Conservation (phyloP, 495 filamentous ascomycete species). For the Penicillium canariense region DNA sequence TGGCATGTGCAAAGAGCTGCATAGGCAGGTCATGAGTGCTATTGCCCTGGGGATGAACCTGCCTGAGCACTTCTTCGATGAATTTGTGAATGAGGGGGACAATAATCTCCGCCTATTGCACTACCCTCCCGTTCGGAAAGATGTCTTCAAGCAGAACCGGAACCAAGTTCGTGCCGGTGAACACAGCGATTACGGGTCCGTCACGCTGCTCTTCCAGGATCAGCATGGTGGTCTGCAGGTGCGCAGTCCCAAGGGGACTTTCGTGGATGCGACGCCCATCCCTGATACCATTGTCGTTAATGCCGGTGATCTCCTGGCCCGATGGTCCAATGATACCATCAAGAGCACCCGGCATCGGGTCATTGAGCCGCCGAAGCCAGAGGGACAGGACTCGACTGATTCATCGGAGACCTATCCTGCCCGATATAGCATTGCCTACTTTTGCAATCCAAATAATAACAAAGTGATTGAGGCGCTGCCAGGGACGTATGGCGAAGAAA, state of each 20-base stretch:
- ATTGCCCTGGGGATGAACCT: conserved; percentile 83
- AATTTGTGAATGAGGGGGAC: conserved; percentile 68
- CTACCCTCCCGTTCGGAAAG: conserved; percentile 69
- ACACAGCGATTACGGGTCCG: conserved; percentile 85
- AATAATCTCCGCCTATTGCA: conserved; percentile 89
- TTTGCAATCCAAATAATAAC: conserved; percentile 89
- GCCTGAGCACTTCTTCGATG: conserved; percentile 72
- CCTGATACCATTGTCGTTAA: conserved; percentile 84
- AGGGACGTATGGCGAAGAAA: conserved; percentile 70
- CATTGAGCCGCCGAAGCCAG: conserved; percentile 66
- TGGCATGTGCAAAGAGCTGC: conserved; percentile 66
- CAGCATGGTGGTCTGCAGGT: conserved; percentile 80
- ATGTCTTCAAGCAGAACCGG: conserved; percentile 68
- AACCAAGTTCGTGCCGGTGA: conserved; percentile 79
- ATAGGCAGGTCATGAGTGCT: conserved; percentile 79
- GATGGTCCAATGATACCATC: conserved; percentile 91
- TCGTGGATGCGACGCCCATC: conserved; percentile 82
- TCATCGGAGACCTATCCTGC: conserved; percentile 38
- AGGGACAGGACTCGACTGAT: conserved; percentile 17
- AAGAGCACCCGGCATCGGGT: conserved; percentile 87
- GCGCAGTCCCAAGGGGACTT: conserved; percentile 69
- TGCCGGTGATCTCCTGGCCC: conserved; percentile 80
- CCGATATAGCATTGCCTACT: conserved; percentile 64
- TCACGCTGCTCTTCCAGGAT: conserved; percentile 92
- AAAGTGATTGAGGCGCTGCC: conserved; percentile 79